Base-by-base conservation (phyloP, 1,284 basidiomycete genomes). In the Ustilago sp. region DNA sequence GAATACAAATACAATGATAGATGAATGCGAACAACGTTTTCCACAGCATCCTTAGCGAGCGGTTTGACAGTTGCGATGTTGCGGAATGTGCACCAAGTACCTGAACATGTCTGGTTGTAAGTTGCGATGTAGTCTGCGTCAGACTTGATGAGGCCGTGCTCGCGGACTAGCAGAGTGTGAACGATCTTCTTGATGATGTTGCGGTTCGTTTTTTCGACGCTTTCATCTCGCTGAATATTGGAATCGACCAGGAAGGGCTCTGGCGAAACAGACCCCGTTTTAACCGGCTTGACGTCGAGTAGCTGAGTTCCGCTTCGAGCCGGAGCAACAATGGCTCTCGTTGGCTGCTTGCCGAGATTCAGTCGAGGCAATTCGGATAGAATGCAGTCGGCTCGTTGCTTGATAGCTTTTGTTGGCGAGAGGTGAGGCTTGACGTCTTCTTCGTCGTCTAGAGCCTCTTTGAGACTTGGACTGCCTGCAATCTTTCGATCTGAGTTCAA, bases 31-130 rank as follows among this genome's bases (percentile, higher is more conserved):
- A 67, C 69, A 12, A 77, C 59, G 38, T 56, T 58, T 51, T 77
- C 75, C 23, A 77, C 64, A 2, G 64, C 62, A 35, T 64, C 59
- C 19, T 68, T 70, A 45, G 62, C 56, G 51, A 77, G 71, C 4
- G 32, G 59, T 38, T 51, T 36, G 51, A 54, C 28, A 13, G 61
- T 47, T 48, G 67, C 75, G 34, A 66, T 41, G 23, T 62, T 62
- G 64, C 75, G 70, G 41, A 77, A 74, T 8, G 71, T 63, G 75
- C 71, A 74, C 75, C 75, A 77, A 31, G 79, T 74, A 48, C 78
- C 78, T 15, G 71, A 67, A 61, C 79, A 83, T 0, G 81, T 76
- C 45, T 74, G 68, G 54, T 64, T 69, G 74, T 77, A 83, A 47
- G 76, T 75, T 19, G 76, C 75, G 19, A 75, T 61, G 65, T 79